Percentiles rank a stretch among this genome's conserved stretches.
Conservation (phyloP, 2,329 filamentous ascomycete species). For the Stemphylium vesicarium region DNA sequence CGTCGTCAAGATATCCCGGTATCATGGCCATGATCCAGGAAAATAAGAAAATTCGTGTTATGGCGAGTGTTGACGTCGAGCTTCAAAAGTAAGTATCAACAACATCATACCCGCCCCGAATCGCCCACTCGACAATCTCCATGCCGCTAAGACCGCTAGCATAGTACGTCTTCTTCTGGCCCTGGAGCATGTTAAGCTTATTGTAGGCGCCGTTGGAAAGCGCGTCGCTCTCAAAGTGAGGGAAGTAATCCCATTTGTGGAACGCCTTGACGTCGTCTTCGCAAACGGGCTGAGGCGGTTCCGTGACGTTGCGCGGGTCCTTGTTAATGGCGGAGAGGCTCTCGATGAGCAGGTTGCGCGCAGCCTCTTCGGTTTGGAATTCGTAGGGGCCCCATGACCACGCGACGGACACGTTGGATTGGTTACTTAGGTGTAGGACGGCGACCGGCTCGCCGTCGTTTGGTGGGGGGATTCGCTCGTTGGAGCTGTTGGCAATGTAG, state of each 20-base stretch:
- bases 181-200: conserved; percentile 44
- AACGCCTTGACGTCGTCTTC: conserved; percentile 41
- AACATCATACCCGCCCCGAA: conserved; percentile 44
- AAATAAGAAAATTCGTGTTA: not conserved
- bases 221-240: conserved; percentile 41
- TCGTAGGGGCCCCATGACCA: conserved; percentile 50
- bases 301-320: conserved; percentile 43
- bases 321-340: conserved; percentile 46
- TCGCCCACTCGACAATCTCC: conserved; percentile 49
- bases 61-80: too few species aligned
- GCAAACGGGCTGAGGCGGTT: conserved; percentile 23
- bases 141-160: conserved; percentile 47
- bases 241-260: conserved; percentile 50
- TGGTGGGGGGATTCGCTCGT: conserved; percentile 37
- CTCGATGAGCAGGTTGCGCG: conserved; percentile 34
- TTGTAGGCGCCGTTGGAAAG: conserved; percentile 38
- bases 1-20: too few species aligned
- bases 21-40: not conserved
- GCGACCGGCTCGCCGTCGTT: conserved; percentile 45
- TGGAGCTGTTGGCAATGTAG: conserved; percentile 38
- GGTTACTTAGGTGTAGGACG: conserved; percentile 38
- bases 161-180: conserved; percentile 47
- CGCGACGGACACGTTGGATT: conserved; percentile 41
- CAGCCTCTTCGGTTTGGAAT: conserved; percentile 36
- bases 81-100: conserved; percentile 45